These are phyloP conservation scores for Diaporthe helianthi DNA, from an alignment of 2,329 filamentous ascomycete species.

Conservation along the genomic window DNA sequence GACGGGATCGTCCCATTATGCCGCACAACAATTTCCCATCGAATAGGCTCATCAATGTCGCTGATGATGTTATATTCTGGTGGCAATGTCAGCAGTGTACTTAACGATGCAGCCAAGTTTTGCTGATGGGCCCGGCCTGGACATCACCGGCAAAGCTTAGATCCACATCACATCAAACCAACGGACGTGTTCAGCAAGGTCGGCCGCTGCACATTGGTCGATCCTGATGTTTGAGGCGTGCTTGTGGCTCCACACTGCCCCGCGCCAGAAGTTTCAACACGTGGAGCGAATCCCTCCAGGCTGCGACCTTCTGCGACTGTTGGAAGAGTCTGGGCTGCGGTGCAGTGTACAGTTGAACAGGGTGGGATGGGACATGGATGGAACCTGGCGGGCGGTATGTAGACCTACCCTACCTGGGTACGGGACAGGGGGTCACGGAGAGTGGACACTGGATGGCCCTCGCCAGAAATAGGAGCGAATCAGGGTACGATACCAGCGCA, in stretches of 20 bases:
- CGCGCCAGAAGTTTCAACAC: constrained; percentile 17
- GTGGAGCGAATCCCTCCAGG: constrained; percentile 22
- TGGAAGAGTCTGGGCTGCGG: constrained; percentile 2
- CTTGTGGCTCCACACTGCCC: constrained; percentile 4
- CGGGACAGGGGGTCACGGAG: constrained; percentile 6
- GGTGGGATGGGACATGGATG: not conserved
- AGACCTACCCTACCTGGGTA: too few relatives aligned
- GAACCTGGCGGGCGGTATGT: constrained; percentile 23
- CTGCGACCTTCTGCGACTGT: constrained; percentile 4
- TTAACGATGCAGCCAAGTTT: not conserved
- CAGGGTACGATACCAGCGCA: constrained; percentile 30
- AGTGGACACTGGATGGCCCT: not conserved
- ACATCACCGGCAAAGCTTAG: not conserved
- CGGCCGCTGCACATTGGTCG: not conserved
- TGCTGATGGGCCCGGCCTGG: not conserved
- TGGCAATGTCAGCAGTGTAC: not conserved
- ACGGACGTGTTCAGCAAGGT: not conserved
- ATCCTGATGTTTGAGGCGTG: constrained; percentile 11
- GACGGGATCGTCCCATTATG: not conserved
- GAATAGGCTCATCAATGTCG: not conserved
- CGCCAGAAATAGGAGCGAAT: not conserved
- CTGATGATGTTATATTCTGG: not conserved
- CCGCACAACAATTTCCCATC: not conserved
- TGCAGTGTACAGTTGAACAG: not conserved
- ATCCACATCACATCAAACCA: not conserved